Evolutionary conservation across 2,329 filamentous ascomycete species (phyloP).

Genomic region (Scytalidium sp.): DNA sequence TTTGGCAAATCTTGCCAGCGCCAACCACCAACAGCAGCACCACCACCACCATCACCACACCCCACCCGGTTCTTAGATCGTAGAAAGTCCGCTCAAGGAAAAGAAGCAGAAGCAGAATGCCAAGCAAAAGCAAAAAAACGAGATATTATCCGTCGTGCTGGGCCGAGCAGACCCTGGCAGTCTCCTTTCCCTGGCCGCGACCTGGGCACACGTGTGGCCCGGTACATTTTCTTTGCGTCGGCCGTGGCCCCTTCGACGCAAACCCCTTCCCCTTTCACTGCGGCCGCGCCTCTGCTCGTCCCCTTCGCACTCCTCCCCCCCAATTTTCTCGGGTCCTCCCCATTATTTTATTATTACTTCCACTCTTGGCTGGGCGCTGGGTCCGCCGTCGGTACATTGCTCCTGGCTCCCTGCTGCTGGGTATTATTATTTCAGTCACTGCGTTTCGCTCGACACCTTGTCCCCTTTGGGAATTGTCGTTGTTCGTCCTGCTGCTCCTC

Average conservation of each 20-base stretch:
- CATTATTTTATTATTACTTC: too few species aligned
- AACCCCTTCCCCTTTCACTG: not conserved
- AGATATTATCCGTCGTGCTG: too few species aligned
- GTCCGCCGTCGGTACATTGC: not conserved
- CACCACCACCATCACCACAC: too few species aligned
- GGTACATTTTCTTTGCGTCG: not conserved
- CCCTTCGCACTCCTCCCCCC: not conserved
- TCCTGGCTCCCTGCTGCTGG: not conserved
- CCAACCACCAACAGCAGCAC: too few species aligned
- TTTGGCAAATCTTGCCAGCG: too few species aligned
- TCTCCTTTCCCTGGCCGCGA: not conserved
- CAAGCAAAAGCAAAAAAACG: too few species aligned
- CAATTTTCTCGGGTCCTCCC: not conserved
- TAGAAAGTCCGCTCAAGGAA: too few species aligned
- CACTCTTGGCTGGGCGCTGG: not conserved
- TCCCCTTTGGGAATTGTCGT: slow-evolving; percentile 4
- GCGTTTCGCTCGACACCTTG: not conserved
- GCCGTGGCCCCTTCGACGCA: not conserved
- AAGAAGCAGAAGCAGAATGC: too few species aligned
- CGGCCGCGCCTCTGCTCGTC: not conserved
- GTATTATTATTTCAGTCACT: not conserved
- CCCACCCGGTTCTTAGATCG: too few species aligned
- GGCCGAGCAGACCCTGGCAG: not conserved
- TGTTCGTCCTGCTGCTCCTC: slow-evolving; percentile 18
- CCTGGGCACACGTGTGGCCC: not conserved